These are phyloP conservation scores for Pichia insulana DNA, from an alignment of 805 yeast genomes.

Conservation along the genomic window DNA sequence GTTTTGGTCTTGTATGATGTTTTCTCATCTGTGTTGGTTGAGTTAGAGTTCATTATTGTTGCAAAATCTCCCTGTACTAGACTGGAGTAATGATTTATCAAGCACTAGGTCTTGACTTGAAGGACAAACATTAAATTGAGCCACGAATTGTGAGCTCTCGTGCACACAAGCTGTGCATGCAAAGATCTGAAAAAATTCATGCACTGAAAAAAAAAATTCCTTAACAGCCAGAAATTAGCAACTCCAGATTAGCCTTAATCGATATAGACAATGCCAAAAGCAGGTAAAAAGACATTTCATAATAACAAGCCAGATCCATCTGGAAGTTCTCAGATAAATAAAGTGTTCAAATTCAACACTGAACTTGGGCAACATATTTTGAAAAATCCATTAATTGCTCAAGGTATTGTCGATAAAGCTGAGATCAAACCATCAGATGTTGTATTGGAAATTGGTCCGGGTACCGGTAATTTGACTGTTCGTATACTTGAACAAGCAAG, in stretches of 20 bases:
- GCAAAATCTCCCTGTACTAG: too few species aligned
- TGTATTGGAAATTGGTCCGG: slow-evolving; percentile 96
- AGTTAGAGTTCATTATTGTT: neutral
- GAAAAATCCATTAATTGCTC: slow-evolving; percentile 94
- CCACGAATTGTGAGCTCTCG: too few species aligned
- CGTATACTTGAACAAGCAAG: slow-evolving; percentile 86
- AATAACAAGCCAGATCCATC: slow-evolving; percentile 40
- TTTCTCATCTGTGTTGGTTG: neutral
- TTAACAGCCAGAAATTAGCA: too few species aligned
- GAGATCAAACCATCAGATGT: slow-evolving; percentile 84
- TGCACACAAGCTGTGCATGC: too few species aligned
- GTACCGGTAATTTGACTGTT: slow-evolving; percentile 96
- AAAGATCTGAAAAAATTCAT: too few species aligned
- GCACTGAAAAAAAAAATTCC: slow-evolving; percentile 4
- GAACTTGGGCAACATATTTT: slow-evolving; percentile 95
- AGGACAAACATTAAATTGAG: too few species aligned
- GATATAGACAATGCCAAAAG: slow-evolving; percentile 43
- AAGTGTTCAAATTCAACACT: slow-evolving; percentile 94
- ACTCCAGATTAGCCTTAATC: too few species aligned
- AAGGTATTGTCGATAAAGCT: slow-evolving; percentile 96
- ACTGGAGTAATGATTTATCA: too few species aligned
- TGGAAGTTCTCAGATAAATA: slow-evolving; percentile 62
- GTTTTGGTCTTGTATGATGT: slow-evolving; percentile 9
- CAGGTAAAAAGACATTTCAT: slow-evolving; percentile 53
- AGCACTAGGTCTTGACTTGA: too few species aligned